Evolutionary conservation across 192 early-diverging fungal species (phyloP).

Genomic region (Rhizophagus sp.): DNA sequence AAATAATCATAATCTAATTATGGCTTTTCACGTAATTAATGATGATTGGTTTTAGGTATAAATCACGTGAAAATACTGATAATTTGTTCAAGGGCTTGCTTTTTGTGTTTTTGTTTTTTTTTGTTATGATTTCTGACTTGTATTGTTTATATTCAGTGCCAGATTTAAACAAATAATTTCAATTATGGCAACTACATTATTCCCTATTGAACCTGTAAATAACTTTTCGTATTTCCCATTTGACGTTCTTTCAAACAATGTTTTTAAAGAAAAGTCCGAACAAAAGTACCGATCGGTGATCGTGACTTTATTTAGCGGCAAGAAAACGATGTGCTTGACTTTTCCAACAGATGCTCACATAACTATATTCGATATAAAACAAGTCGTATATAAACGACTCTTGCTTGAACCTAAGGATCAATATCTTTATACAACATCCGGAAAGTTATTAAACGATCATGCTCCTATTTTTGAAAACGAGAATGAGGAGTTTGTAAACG

Average conservation of each 20-base stretch:
- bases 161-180: no score
- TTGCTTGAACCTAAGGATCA: slow-evolving; percentile 8
- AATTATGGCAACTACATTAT: neutral
- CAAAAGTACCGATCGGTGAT: slow-evolving; percentile 4
- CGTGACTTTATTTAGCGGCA: neutral
- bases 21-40: neutral
- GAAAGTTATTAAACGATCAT: slow-evolving; percentile 9
- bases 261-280: neutral
- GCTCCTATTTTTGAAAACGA: neutral
- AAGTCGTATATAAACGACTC: neutral
- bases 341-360: neutral
- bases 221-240: neutral
- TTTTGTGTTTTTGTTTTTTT: no score
- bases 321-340: neutral
- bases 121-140: no score
- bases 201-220: neutral
- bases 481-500: slow-evolving; percentile 5
- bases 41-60: neutral
- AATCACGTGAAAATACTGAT: no score
- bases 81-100: no score
- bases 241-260: neutral
- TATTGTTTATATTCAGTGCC: no score
- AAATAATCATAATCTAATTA: neutral
- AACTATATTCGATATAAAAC: slow-evolving; percentile 1
- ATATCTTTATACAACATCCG: neutral